Percentiles rank a stretch among this genome's conserved stretches.
phyloP scores from a whole-genome alignment of 805 yeast genomes.

The Yarrowia hollandica region DNA sequence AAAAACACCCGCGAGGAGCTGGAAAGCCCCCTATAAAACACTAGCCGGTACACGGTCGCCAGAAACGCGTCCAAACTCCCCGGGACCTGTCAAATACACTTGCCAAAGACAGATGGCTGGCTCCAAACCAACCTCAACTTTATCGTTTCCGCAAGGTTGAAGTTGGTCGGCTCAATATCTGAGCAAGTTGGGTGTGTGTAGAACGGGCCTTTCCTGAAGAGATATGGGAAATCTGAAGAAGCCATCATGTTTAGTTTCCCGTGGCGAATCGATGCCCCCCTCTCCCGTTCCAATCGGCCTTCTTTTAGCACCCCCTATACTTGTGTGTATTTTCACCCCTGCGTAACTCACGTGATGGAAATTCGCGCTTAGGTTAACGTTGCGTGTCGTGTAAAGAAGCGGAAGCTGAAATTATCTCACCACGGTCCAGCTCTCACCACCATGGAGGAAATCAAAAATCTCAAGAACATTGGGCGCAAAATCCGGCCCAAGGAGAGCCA shows the following conservation, averaged over 20 bases:
- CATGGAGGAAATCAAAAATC: conserved; percentile 28
- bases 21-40: too few relatives aligned
- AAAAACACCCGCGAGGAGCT: too few relatives aligned
- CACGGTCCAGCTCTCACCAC: neutral
- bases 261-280: too few relatives aligned
- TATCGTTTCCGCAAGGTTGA: too few relatives aligned
- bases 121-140: neutral
- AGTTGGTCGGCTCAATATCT: too few relatives aligned
- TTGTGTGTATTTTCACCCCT: conserved; percentile 10
- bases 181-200: neutral
- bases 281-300: too few relatives aligned
- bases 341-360: conserved; percentile 5
- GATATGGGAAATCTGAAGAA: too few relatives aligned
- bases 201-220: too few relatives aligned
- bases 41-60: neutral
- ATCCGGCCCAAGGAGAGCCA: conserved; percentile 30
- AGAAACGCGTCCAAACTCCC: conserved; percentile 4
- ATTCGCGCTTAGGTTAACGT: conserved; percentile 15
- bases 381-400: conserved; percentile 8
- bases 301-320: too few relatives aligned
- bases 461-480: conserved; percentile 28
- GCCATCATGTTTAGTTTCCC: too few relatives aligned
- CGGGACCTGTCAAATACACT: too few relatives aligned
- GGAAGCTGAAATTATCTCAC: conserved; percentile 3
- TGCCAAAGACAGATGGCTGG: neutral